Evolutionary conservation across 2,329 filamentous ascomycete genomes (phyloP), one percentile per base, ranked within the genome.

Genomic region (Atkinsonella texensis): DNA sequence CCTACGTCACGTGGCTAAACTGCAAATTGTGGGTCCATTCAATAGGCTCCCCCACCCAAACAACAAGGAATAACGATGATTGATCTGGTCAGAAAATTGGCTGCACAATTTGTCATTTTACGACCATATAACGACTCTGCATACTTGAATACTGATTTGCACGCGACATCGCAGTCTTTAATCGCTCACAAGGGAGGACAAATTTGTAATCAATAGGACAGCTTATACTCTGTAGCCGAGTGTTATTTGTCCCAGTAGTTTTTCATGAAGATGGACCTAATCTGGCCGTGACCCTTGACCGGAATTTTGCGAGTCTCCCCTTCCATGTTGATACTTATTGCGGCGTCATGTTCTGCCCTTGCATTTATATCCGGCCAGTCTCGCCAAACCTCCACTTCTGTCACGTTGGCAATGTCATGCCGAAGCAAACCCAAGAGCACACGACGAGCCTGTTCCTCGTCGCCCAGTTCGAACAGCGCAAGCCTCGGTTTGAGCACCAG

Each of bases 391-490:
- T 89, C 83, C 2, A 83, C 64, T 2, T 63, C 61, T 2, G 68
- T 63, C 20, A 51, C 61, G 63, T 52, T 46, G 32, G 59, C 53
- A 7, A 63, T 50, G 53, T 49, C n/a, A 52, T 68, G 58, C 7
- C 49, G 49, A 28, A 65, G 49, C 7, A 73, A 76, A 61, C 80
- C 68, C 9, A 63, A 59, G 1, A 76, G 74, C 2, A 93, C 84
- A 12, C 87, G 72, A 5, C 65, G 51, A 0, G 85, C 87, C 66
- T 94, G 88, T 6, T 67, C 70, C 54, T 80, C 64, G 59, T 87
- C 85, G 0, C 83, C 85, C 28, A 91, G 77, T 65, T 94, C 88
- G 55, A 90, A 74, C 0, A 88, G 64, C 10, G 86, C 63, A 8
- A 84, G 60, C 45, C 73, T 76, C 0, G 83, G 75, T 18, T 69